phyloP scores from a whole-genome alignment of 805 yeast genomes.

The Clavispora phyllophila region DNA sequence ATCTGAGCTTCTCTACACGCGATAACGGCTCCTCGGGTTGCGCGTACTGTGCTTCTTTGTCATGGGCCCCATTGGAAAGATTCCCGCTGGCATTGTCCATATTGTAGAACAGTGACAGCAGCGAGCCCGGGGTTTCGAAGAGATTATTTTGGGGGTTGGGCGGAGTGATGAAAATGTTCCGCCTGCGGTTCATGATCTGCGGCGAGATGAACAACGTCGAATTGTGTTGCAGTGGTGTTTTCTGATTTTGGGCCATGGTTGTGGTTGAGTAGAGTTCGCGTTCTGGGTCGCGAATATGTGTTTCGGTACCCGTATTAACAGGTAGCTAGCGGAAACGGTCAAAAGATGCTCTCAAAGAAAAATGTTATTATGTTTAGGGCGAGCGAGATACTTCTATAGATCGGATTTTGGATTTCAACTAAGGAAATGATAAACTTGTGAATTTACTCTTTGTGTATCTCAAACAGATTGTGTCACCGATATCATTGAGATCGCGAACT shows the following conservation, averaged over 20 bases:
- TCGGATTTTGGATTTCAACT: too few species aligned
- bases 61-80: constrained; percentile 2
- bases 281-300: not conserved
- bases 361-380: too few species aligned
- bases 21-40: constrained; percentile 44
- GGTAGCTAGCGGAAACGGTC: too few species aligned
- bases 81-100: constrained; percentile 17
- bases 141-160: constrained; percentile 43
- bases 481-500: too few species aligned
- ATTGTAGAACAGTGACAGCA: constrained; percentile 36
- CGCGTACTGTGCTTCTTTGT: constrained; percentile 1
- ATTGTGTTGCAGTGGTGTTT: constrained; percentile 53
- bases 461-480: too few species aligned
- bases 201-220: constrained; percentile 76
- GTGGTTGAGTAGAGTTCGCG: not conserved
- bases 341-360: too few species aligned
- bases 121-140: constrained; percentile 39
- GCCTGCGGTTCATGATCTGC: constrained; percentile 40
- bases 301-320: too few species aligned
- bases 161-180: constrained; percentile 42
- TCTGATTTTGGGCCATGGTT: constrained; percentile 17
- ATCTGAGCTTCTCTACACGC: constrained; percentile 77
- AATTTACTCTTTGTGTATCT: too few species aligned
- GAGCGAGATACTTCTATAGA: too few species aligned
- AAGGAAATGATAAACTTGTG: too few species aligned